These are phyloP conservation scores for Deuterostichococcus epilithicus DNA, from an alignment of 139 green algal species.

Conservation along the genomic window DNA sequence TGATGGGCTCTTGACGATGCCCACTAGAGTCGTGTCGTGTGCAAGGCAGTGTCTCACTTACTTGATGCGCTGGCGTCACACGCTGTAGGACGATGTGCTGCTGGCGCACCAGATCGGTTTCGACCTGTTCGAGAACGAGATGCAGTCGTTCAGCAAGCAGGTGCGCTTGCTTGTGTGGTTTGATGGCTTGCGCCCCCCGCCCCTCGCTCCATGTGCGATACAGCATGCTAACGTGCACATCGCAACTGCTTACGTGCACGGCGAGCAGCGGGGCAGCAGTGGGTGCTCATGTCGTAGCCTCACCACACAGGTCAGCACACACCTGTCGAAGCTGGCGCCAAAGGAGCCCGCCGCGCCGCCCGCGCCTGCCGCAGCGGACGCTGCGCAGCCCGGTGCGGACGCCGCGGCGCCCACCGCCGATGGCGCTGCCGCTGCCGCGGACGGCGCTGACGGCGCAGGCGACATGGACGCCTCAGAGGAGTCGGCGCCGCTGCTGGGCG, in stretches of 20 bases:
- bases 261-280: too few species aligned
- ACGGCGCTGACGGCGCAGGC: background rate
- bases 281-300: constrained; percentile 8
- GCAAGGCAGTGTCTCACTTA: background rate
- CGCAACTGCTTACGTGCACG: too few species aligned
- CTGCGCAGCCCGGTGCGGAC: constrained; percentile 7
- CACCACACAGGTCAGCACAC: constrained; percentile 17
- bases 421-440: background rate
- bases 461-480: background rate
- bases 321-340: constrained; percentile 11
- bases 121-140: constrained; percentile 93
- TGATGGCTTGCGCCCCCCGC: too few species aligned
- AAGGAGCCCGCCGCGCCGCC: background rate
- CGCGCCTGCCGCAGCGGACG: constrained; percentile 8
- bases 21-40: background rate
- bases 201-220: too few species aligned
- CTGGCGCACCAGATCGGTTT: constrained; percentile 97
- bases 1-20: too few species aligned
- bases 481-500: background rate
- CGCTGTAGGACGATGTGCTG: constrained; percentile 61
- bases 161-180: constrained; percentile 39
- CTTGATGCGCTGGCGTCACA: background rate
- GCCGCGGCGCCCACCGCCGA: constrained; percentile 9
- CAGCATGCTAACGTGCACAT: too few species aligned
- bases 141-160: constrained; percentile 82